phyloP scores from a whole-genome alignment of 768 basidiomycete species.

The Pleurotus salmoneostramineus region DNA sequence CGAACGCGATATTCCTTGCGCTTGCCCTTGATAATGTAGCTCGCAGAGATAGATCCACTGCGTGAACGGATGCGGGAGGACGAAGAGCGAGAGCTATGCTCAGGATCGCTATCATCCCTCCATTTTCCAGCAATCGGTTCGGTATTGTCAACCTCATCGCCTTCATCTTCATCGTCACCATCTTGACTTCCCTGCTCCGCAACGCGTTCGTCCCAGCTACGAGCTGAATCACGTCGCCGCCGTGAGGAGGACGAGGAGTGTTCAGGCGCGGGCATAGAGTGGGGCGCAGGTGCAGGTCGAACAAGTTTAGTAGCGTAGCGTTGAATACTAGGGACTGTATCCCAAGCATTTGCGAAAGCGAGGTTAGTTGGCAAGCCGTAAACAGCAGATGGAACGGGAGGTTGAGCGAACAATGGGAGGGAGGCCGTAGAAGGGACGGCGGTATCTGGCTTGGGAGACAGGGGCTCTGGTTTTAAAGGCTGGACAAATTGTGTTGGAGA shows the following conservation, averaged over 20 bases:
- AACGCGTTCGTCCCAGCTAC: constrained; percentile 46
- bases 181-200: constrained; percentile 73
- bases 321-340: constrained; percentile 74
- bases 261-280: constrained; percentile 48
- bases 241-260: constrained; percentile 23
- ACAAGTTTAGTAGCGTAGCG: constrained; percentile 64
- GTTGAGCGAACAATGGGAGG: constrained; percentile 17
- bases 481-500: constrained; percentile 41
- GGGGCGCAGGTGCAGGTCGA: constrained; percentile 40
- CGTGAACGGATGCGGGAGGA: constrained; percentile 3
- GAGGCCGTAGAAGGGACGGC: constrained; percentile 13
- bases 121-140: constrained; percentile 12
- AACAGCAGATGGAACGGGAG: constrained; percentile 34
- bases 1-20: constrained; percentile 58
- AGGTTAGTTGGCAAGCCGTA: constrained; percentile 54
- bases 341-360: constrained; percentile 82
- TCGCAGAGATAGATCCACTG: constrained; percentile 29
- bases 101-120: constrained; percentile 1
- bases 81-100: constrained; percentile 6
- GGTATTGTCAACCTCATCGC: constrained; percentile 35
- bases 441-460: constrained; percentile 26
- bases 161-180: constrained; percentile 63
- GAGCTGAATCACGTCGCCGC: constrained; percentile 26
- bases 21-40: constrained; percentile 31
- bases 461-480: constrained; percentile 32